phyloP scores from a whole-genome alignment of 495 filamentous ascomycete genomes.

The Tuber magnatum region DNA sequence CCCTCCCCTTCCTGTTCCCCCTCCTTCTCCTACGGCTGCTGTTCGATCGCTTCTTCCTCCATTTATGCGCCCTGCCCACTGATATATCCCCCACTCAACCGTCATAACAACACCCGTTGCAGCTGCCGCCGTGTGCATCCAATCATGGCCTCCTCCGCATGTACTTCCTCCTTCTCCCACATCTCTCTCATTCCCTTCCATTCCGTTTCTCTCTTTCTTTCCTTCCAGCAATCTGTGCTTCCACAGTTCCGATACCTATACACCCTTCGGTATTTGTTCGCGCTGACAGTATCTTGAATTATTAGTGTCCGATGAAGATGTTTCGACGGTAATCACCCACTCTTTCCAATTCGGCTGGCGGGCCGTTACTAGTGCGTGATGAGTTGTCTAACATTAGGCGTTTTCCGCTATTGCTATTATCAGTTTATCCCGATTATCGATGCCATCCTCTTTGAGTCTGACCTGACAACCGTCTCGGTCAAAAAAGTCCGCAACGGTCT shows the following conservation, averaged over 20 bases:
- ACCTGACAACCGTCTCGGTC: constrained; percentile 83
- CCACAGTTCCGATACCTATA: background rate
- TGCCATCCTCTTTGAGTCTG: constrained; percentile 70
- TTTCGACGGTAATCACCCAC: background rate
- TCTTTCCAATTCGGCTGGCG: background rate
- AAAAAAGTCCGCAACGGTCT: constrained; percentile 87
- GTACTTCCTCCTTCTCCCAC: constrained; percentile 2
- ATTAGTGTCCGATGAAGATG: constrained; percentile 1
- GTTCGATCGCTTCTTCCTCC: background rate
- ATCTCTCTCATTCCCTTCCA: background rate
- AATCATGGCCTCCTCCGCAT: background rate
- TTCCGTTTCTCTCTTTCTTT: background rate
- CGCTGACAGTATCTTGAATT: constrained; percentile 5
- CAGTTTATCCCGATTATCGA: constrained; percentile 83
- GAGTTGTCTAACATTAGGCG: background rate
- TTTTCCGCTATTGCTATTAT: background rate
- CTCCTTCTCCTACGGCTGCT: background rate
- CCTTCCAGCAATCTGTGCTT: background rate
- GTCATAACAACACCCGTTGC: background rate
- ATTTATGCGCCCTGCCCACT: constrained; percentile 3
- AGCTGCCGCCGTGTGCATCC: background rate
- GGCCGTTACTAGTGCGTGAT: background rate
- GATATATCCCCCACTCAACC: constrained; percentile 3
- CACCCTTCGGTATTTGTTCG: constrained; percentile 2
- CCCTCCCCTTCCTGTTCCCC: background rate